Evolutionary conservation across 345 rosid genomes (phyloP).

Genomic region (Arabidopsis arenosa): DNA sequence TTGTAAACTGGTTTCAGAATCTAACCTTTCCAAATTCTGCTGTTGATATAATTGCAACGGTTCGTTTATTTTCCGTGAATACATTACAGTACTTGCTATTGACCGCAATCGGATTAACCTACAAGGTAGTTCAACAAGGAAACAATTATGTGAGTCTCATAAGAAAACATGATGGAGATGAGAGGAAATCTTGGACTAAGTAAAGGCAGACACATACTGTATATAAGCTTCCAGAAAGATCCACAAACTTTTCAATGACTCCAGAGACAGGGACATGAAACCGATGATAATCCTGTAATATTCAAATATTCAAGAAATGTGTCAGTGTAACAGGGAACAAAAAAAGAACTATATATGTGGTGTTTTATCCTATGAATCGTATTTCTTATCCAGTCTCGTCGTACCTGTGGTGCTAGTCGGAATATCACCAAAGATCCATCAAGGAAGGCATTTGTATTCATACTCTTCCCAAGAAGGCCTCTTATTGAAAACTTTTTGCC

Average conservation of each 20-base stretch:
- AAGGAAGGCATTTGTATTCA: slow-evolving; percentile 55
- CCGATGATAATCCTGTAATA: slow-evolving; percentile 84
- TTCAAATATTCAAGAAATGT: neutral
- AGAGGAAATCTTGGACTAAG: slow-evolving; percentile 12
- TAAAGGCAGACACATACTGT: slow-evolving; percentile 58
- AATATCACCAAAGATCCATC: slow-evolving; percentile 87
- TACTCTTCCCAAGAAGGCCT: slow-evolving; percentile 82
- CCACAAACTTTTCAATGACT: slow-evolving; percentile 59
- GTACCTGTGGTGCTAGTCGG: slow-evolving; percentile 94
- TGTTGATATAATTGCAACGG: slow-evolving; percentile 70
- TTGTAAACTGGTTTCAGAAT: too few species aligned
- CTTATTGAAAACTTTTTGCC: slow-evolving; percentile 84
- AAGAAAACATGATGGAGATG: neutral
- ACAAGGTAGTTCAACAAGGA: neutral
- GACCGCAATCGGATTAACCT: slow-evolving; percentile 98
- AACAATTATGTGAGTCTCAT: slow-evolving; percentile 1
- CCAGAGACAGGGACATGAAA: slow-evolving; percentile 92
- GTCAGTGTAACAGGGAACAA: neutral
- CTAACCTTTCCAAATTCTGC: slow-evolving; percentile 81
- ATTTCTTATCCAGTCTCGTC: neutral
- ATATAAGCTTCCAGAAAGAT: slow-evolving; percentile 79
- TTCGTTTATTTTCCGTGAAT: slow-evolving; percentile 88
- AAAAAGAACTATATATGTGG: neutral
- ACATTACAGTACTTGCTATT: slow-evolving; percentile 96
- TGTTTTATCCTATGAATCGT: neutral